These are phyloP conservation scores for Mycena olivaceomarginata DNA, from an alignment of 768 basidiomycete genomes.

Conservation along the genomic window DNA sequence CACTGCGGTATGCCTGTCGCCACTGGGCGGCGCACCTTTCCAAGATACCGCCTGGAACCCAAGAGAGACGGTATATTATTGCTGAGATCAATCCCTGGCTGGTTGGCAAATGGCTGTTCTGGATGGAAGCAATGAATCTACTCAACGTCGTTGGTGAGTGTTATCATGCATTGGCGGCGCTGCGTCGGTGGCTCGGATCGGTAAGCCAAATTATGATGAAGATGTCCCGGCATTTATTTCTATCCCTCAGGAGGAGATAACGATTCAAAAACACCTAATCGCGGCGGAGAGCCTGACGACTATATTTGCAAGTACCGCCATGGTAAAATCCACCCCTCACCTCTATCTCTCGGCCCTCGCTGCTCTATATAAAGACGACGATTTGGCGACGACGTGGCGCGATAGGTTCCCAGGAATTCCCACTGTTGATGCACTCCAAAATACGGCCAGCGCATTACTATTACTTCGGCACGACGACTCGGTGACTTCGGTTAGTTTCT, in stretches of 20 bases:
- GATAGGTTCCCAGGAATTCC: constrained; percentile 10
- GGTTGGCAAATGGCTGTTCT: not conserved
- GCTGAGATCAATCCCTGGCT: not conserved
- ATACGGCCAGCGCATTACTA: not conserved
- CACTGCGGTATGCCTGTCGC: constrained; percentile 30
- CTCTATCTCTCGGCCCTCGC: constrained; percentile 21
- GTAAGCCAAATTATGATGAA: not conserved
- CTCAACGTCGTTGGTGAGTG: not conserved
- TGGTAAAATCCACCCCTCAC: not conserved
- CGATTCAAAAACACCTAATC: not conserved
- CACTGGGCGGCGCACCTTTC: constrained; percentile 33
- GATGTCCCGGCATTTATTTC: not conserved
- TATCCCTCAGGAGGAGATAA: not conserved
- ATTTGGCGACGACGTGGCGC: not conserved
- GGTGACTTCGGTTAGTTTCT: no score
- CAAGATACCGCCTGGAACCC: constrained; percentile 11
- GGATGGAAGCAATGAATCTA: constrained; percentile 27
- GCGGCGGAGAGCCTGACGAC: not conserved
- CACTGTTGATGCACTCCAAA: not conserved
- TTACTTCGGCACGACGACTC: not conserved
- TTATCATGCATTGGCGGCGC: not conserved
- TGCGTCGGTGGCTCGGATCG: not conserved
- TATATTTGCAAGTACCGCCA: not conserved
- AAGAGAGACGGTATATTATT: not conserved
- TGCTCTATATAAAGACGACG: not conserved